Percentiles rank a stretch among this genome's conserved stretches.
Evolutionary conservation across 495 filamentous ascomycete genomes (phyloP).

Genomic region (Hypoxylon perforatum): DNA sequence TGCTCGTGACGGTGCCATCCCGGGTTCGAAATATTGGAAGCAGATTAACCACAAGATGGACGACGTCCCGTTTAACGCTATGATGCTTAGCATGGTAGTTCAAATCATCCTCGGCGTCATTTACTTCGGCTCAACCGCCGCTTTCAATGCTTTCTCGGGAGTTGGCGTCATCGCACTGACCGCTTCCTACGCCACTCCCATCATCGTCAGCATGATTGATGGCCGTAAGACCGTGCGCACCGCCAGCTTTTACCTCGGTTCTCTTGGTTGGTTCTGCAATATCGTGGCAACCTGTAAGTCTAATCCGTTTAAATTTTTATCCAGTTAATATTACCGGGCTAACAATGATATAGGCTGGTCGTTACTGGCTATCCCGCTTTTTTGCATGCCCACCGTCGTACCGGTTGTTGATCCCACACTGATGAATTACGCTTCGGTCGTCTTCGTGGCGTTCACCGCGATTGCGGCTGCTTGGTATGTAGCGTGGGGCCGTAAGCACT

Average conservation of each 20-base stretch:
- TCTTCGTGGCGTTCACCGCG: constrained; percentile 68
- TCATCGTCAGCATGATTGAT: constrained; percentile 64
- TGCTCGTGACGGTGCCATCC: constrained; percentile 66
- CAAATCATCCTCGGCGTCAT: constrained; percentile 60
- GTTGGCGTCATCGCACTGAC: constrained; percentile 71
- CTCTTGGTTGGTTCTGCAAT: constrained; percentile 67
- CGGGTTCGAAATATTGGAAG: constrained; percentile 66
- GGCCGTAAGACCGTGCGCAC: constrained; percentile 61
- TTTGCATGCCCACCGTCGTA: constrained; percentile 71
- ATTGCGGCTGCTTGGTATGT: constrained; percentile 58
- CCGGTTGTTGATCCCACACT: constrained; percentile 67
- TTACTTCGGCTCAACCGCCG: constrained; percentile 63
- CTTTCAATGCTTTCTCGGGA: constrained; percentile 70
- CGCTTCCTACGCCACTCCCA: constrained; percentile 68
- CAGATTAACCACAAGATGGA: constrained; percentile 58
- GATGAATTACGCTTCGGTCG: constrained; percentile 75
- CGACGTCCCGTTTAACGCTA: constrained; percentile 62
- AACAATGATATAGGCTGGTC: constrained; percentile 64
- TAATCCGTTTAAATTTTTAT: background rate
- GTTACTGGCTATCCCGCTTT: constrained; percentile 69
- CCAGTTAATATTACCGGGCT: constrained; percentile 27
- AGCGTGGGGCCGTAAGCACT: constrained; percentile 72
- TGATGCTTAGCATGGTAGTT: constrained; percentile 61
- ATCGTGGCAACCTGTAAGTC: constrained; percentile 64
- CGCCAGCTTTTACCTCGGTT: constrained; percentile 66